Conservation (phyloP, 1,139 yeast genomes). For the Pichia sp. region DNA sequence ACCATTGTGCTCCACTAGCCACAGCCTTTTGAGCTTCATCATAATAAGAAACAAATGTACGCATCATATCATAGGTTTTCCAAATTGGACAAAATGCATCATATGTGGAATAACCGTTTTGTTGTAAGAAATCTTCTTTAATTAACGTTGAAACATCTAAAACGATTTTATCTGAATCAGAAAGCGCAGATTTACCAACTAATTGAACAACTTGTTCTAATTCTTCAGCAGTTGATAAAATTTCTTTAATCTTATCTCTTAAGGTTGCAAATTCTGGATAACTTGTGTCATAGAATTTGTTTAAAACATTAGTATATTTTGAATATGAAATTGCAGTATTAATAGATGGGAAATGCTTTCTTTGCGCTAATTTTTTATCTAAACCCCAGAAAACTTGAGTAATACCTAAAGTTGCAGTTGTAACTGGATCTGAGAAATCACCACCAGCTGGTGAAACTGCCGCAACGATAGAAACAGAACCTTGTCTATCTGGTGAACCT, state of each 20-base stretch:
- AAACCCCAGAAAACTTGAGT: constrained; percentile 99
- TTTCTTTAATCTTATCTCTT: constrained; percentile 90
- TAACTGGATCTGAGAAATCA: constrained; percentile 99
- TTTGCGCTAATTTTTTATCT: constrained; percentile 97
- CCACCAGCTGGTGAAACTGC: constrained; percentile 99
- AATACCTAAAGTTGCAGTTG: constrained; percentile 95
- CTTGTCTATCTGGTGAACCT: constrained; percentile 94
- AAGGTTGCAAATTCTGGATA: constrained; percentile 88
- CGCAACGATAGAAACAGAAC: constrained; percentile 97
- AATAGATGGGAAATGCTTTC: constrained; percentile 99
- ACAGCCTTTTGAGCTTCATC: constrained; percentile 98
- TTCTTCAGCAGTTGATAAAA: constrained; percentile 93
- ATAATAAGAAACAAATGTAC: constrained; percentile 80
- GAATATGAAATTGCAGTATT: constrained; percentile 95
- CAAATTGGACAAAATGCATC: constrained; percentile 99
- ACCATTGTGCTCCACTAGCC: constrained; percentile 92
- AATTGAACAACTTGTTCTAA: constrained; percentile 98
- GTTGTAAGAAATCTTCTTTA: constrained; percentile 98
- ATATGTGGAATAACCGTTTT: constrained; percentile 95
- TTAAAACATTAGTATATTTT: constrained; percentile 83
- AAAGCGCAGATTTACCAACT: constrained; percentile 96
- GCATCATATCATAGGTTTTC: constrained; percentile 99
- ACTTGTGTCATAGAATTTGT: constrained; percentile 76
- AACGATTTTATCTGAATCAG: constrained; percentile 94
- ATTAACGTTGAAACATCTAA: constrained; percentile 86